Conservation (phyloP, 164 flowering plant species). For the Warburgia ugandensis region DNA sequence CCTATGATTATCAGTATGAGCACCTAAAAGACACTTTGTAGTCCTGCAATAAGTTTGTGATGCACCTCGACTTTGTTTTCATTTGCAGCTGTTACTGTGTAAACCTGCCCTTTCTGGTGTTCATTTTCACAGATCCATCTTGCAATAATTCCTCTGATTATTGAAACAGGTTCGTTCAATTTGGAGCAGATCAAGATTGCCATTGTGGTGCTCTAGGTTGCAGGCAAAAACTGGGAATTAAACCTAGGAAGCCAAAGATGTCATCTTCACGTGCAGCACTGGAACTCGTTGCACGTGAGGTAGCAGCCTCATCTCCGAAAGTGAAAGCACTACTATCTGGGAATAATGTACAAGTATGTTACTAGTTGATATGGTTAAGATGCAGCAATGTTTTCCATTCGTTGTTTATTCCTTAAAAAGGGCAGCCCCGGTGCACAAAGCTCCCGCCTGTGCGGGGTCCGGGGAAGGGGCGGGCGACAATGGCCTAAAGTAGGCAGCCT, state of each 20-base stretch:
- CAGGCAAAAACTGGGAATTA: conserved; percentile 78
- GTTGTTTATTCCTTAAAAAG: not conserved
- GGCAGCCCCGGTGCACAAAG: too few relatives aligned
- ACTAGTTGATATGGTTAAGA: not conserved
- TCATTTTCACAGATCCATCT: not conserved
- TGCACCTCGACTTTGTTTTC: not conserved
- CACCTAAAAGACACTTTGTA: conserved; percentile 5
- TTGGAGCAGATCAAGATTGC: conserved; percentile 99
- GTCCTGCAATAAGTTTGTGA: not conserved
- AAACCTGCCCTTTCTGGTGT: not conserved
- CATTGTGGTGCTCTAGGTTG: conserved; percentile 85
- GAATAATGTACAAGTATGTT: conserved; percentile 24
- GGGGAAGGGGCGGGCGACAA: too few relatives aligned
- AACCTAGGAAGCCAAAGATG: conserved; percentile 65
- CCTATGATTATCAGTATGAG: conserved; percentile 95
- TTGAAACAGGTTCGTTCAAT: conserved; percentile 93
- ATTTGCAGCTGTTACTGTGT: not conserved
- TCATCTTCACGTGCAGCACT: conserved; percentile 64
- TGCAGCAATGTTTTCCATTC: not conserved
- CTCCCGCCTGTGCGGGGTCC: too few relatives aligned
- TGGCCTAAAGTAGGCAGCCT: too few relatives aligned
- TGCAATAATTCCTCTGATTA: conserved; percentile 24
- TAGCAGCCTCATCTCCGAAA: conserved; percentile 38
- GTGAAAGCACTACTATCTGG: conserved; percentile 32
- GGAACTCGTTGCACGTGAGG: conserved; percentile 57